Conservation (phyloP, 371 early-diverging fungal species). For the Coemansia sp. region DNA sequence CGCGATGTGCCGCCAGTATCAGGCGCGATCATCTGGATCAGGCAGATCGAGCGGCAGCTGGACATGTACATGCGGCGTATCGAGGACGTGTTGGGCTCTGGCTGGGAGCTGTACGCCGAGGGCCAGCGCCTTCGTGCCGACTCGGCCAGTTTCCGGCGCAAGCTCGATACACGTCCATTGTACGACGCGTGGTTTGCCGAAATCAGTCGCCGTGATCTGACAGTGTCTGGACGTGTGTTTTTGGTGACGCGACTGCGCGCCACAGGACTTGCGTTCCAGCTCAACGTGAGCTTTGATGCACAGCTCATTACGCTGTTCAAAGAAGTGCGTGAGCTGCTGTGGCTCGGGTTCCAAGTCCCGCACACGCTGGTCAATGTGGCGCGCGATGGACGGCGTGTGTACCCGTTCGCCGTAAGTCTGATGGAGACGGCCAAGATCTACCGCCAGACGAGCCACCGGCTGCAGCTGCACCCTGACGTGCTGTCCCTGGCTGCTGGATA, state of each 20-base stretch:
- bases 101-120: slow-evolving; percentile 96
- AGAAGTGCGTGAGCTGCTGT: slow-evolving; percentile 92
- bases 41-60: slow-evolving; percentile 95
- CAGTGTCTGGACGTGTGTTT: slow-evolving; percentile 90
- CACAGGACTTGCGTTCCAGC: slow-evolving; percentile 70
- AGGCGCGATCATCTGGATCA: slow-evolving; percentile 97
- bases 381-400: slow-evolving; percentile 94
- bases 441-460: slow-evolving; percentile 77
- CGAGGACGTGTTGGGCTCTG: slow-evolving; percentile 95
- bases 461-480: slow-evolving; percentile 75
- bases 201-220: slow-evolving; percentile 79
- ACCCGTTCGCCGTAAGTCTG: slow-evolving; percentile 95
- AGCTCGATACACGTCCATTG: slow-evolving; percentile 83
- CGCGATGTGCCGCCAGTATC: slow-evolving; percentile 93
- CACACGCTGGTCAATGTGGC: slow-evolving; percentile 89
- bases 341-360: slow-evolving; percentile 91
- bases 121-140: slow-evolving; percentile 92
- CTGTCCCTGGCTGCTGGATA: slow-evolving; percentile 83
- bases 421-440: slow-evolving; percentile 94
- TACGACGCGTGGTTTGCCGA: slow-evolving; percentile 92
- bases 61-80: slow-evolving; percentile 94
- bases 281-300: slow-evolving; percentile 91
- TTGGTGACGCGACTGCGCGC: slow-evolving; percentile 84
- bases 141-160: slow-evolving; percentile 86
- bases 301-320: slow-evolving; percentile 95